These are phyloP conservation scores for Hypoxylon intermedium DNA, from an alignment of 495 filamentous ascomycete species.

Conservation along the genomic window DNA sequence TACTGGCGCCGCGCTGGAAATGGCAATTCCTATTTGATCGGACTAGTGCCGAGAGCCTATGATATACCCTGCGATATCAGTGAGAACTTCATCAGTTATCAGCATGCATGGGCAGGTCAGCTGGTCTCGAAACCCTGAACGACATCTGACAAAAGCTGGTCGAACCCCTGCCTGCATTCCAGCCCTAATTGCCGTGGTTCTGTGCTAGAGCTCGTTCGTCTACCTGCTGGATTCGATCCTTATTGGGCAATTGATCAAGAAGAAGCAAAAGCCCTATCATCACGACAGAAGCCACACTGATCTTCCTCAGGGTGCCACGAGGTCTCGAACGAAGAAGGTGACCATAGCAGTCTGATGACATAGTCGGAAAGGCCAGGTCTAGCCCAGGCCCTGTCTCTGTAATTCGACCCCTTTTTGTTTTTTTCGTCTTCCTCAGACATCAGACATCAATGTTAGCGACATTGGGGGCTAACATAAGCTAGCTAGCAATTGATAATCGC, in stretches of 20 bases:
- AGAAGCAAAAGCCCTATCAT: conserved; percentile 20
- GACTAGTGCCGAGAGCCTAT: conserved; percentile 24
- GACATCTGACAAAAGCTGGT: conserved; percentile 35
- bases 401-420: background rate
- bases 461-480: conserved; percentile 18
- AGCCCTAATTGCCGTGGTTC: conserved; percentile 34
- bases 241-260: conserved; percentile 28
- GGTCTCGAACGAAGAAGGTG: conserved; percentile 13
- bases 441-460: conserved; percentile 20
- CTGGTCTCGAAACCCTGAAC: conserved; percentile 37
- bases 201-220: conserved; percentile 28
- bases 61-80: conserved; percentile 20
- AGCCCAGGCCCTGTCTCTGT: background rate
- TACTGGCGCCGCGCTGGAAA: conserved; percentile 18
- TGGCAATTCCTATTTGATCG: conserved; percentile 16
- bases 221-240: conserved; percentile 8
- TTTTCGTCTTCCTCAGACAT: no score
- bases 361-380: background rate
- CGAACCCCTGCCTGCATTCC: conserved; percentile 40
- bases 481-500: background rate
- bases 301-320: conserved; percentile 24
- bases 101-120: conserved; percentile 36
- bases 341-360: conserved; percentile 4
- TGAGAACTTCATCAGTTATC: conserved; percentile 29
- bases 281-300: conserved; percentile 24